A percentile compares a stretch with the other conserved stretches of the same genome.
Conservation (phyloP, 768 basidiomycete species). For the Xanthoconium purpureum region DNA sequence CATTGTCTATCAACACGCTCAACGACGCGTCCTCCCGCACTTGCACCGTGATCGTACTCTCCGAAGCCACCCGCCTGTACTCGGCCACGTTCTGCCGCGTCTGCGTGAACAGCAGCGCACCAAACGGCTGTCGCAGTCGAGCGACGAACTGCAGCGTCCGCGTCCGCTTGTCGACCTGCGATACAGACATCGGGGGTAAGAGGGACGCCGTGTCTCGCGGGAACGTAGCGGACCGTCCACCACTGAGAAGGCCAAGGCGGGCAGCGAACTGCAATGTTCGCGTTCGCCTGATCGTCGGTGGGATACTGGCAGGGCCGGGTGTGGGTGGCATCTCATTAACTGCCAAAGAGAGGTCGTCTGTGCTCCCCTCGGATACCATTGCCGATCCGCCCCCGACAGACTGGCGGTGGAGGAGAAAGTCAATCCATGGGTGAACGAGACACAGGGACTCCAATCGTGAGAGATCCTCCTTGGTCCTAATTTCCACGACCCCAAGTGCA, state of each 20-base stretch:
- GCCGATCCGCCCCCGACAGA: neutral
- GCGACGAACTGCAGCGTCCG: neutral
- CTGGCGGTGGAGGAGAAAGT: slow-evolving; percentile 6
- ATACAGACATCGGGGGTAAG: neutral
- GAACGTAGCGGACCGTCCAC: neutral
- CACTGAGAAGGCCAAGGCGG: neutral
- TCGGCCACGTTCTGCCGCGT: neutral
- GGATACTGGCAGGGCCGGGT: neutral
- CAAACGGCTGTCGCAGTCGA: slow-evolving; percentile 1
- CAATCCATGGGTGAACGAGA: slow-evolving; percentile 18
- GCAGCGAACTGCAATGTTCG: neutral
- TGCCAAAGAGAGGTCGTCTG: neutral
- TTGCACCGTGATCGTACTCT: slow-evolving; percentile 8
- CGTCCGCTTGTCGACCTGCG: neutral
- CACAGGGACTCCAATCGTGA: neutral
- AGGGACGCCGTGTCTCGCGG: neutral
- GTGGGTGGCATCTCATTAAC: neutral
- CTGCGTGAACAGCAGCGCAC: slow-evolving; percentile 7
- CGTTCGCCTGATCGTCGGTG: neutral
- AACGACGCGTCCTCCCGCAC: neutral
- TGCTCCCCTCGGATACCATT: neutral
- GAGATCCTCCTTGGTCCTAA: slow-evolving; percentile 5
- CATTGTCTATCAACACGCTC: neutral
- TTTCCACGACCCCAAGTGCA: slow-evolving; percentile 8
- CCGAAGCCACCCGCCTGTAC: slow-evolving; percentile 14